phyloP scores from a whole-genome alignment of 345 rosid genomes.

The Gossypium rotundifolium region DNA sequence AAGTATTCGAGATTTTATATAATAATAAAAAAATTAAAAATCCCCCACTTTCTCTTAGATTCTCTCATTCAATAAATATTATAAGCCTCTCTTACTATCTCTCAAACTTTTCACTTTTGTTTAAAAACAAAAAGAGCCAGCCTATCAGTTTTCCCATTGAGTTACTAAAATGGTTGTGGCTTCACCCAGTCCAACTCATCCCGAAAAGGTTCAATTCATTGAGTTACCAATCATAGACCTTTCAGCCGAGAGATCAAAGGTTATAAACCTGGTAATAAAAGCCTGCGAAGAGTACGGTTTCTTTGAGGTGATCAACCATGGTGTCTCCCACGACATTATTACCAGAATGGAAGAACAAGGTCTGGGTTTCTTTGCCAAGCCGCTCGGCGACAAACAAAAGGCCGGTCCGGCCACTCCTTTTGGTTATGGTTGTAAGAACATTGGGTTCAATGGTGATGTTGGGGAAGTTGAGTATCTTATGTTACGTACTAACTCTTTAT shows the following conservation, averaged over 20 bases:
- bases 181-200: slow-evolving; percentile 16
- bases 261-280: slow-evolving; percentile 41
- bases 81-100: too few relatives aligned
- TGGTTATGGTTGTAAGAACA: slow-evolving; percentile 79
- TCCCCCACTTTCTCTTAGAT: too few relatives aligned
- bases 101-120: background rate
- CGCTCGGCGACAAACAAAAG: slow-evolving; percentile 47
- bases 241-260: slow-evolving; percentile 40
- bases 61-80: too few relatives aligned
- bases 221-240: slow-evolving; percentile 61
- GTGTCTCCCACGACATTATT: slow-evolving; percentile 35
- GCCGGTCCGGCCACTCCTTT: slow-evolving; percentile 56
- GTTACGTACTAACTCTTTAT: slow-evolving; percentile 41
- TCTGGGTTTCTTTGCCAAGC: slow-evolving; percentile 50
- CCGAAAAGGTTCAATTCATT: slow-evolving; percentile 21
- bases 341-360: slow-evolving; percentile 51
- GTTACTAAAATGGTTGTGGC: slow-evolving; percentile 28
- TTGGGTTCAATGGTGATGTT: slow-evolving; percentile 69
- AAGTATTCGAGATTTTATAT: too few relatives aligned
- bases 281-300: slow-evolving; percentile 81
- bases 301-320: slow-evolving; percentile 80
- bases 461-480: slow-evolving; percentile 86
- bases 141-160: background rate
- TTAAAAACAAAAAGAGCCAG: too few relatives aligned
- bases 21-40: too few relatives aligned